These are phyloP conservation scores for Magnusiomyces fungicola DNA, from an alignment of 1,139 yeast species.

Conservation along the genomic window DNA sequence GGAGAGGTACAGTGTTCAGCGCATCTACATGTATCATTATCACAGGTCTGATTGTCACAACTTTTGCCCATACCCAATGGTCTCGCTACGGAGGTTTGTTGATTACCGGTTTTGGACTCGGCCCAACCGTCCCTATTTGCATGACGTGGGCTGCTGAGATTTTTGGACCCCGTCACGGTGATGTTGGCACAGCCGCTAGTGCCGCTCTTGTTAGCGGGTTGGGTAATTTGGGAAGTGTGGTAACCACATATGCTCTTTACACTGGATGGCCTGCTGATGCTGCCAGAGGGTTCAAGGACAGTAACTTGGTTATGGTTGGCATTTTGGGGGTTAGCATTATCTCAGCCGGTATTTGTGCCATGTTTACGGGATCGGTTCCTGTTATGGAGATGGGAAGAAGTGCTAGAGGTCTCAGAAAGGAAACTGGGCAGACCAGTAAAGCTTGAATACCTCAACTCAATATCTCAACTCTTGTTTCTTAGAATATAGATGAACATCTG, in stretches of 20 bases:
- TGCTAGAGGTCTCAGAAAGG: not conserved
- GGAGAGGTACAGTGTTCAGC: constrained; percentile 56
- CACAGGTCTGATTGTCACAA: constrained; percentile 65
- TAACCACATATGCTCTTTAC: constrained; percentile 78
- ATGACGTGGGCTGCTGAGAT: constrained; percentile 85
- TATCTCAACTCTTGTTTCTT: too few relatives aligned
- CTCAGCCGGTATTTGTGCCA: constrained; percentile 33
- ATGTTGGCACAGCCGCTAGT: constrained; percentile 76
- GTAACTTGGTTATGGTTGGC: constrained; percentile 78
- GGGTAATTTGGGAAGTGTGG: constrained; percentile 80
- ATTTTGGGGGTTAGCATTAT: constrained; percentile 68
- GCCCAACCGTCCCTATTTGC: constrained; percentile 84
- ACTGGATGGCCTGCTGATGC: constrained; percentile 81
- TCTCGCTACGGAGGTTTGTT: constrained; percentile 70
- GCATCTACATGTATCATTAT: constrained; percentile 60
- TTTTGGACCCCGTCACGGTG: constrained; percentile 65
- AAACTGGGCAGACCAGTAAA: too few relatives aligned
- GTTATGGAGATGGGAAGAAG: not conserved
- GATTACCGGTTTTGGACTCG: constrained; percentile 78
- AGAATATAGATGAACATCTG: too few relatives aligned
- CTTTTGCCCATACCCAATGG: constrained; percentile 69
- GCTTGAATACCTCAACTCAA: too few relatives aligned
- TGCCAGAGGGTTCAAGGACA: constrained; percentile 51
- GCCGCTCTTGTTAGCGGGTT: constrained; percentile 79
- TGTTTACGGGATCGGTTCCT: constrained; percentile 13